These are phyloP conservation scores for Rubroboletus pulcherrimus DNA, from an alignment of 768 basidiomycete genomes.

Conservation along the genomic window DNA sequence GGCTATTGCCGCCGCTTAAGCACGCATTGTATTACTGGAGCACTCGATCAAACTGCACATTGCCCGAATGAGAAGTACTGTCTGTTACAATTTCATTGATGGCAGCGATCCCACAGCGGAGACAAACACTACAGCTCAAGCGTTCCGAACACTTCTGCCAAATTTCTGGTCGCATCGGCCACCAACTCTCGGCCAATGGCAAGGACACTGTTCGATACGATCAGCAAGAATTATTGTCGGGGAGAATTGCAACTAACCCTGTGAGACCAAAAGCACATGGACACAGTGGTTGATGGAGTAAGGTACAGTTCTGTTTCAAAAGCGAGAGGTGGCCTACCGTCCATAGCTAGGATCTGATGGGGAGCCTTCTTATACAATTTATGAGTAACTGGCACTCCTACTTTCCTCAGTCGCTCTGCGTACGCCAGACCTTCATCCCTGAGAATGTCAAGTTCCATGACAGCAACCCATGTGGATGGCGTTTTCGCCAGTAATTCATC, in stretches of 20 bases:
- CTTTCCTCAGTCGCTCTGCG: slow-evolving; percentile 51
- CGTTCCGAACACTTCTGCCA: slow-evolving; percentile 33
- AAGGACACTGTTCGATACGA: slow-evolving; percentile 30
- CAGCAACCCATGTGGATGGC: slow-evolving; percentile 62
- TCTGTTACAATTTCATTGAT: background rate
- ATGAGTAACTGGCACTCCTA: slow-evolving; percentile 52
- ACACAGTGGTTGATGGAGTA: background rate
- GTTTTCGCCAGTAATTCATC: slow-evolving; percentile 47
- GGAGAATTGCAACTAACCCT: slow-evolving; percentile 21
- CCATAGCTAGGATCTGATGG: slow-evolving; percentile 74
- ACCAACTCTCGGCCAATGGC: slow-evolving; percentile 37
- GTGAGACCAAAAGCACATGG: background rate
- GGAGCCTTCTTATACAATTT: slow-evolving; percentile 62
- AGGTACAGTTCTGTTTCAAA: background rate
- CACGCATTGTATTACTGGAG: background rate
- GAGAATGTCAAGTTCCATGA: slow-evolving; percentile 68
- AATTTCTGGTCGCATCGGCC: slow-evolving; percentile 33
- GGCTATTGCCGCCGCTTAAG: slow-evolving; percentile 47
- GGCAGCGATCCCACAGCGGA: background rate
- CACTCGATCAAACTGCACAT: background rate
- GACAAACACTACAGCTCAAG: background rate
- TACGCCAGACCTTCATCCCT: slow-evolving; percentile 65
- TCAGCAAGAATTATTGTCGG: slow-evolving; percentile 4
- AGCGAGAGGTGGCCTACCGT: slow-evolving; percentile 42
- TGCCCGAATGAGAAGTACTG: background rate